Evolutionary conservation across 2,329 filamentous ascomycete species (phyloP), one percentile per base, ranked within the genome.

Genomic region (Colletotrichum abscissum): DNA sequence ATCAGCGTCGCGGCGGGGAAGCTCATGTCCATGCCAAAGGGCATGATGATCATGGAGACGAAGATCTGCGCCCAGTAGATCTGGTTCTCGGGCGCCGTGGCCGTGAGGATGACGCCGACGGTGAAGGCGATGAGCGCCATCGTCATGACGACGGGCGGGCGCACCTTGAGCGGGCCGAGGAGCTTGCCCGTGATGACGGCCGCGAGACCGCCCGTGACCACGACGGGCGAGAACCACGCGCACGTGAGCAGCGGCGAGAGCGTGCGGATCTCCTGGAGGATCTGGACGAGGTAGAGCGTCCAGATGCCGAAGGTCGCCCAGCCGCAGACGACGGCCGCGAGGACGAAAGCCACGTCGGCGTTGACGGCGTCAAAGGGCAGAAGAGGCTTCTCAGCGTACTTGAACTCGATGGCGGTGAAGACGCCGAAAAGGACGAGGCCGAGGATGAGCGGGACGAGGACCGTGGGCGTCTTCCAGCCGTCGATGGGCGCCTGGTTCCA

Each of bases 1-100:
- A 93, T 86, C 14, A 93, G 78, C 0, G 87, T 92, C 0, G 89
- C 90, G 0, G 90, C 88, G 0, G 92, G 91, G 76, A 92, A 92
- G 2, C 86, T 89, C 86, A 92, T 92, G 78, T 93, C 91, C 88
- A 92, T 91, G 2, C 90, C 90, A 76, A 88, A 91, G 0, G 89
- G 87, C 80, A 89, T 90, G 58, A 93, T 77, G 3, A 92, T 28
- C 5, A 89, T 83, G 3, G 85, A 85, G 11, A 91, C 85, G 77
- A 94, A 93, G 0, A 87, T 84, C 74, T 92, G 88, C 22, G 83
- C 84, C 92, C 92, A 94, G 81, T 93, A 94, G 0, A 82, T 86
- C 78, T 92, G 90, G 5, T 85, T 76, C 0, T 86, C 82, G 0
- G 91, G 89, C 2, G 87, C 84, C 11, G 84, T 85, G 11, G 84